A percentile compares a stretch with the other conserved stretches of the same genome.
These are phyloP conservation scores for Vachellia pachyceras DNA, from an alignment of 306 rosid species.

Conservation along the genomic window DNA sequence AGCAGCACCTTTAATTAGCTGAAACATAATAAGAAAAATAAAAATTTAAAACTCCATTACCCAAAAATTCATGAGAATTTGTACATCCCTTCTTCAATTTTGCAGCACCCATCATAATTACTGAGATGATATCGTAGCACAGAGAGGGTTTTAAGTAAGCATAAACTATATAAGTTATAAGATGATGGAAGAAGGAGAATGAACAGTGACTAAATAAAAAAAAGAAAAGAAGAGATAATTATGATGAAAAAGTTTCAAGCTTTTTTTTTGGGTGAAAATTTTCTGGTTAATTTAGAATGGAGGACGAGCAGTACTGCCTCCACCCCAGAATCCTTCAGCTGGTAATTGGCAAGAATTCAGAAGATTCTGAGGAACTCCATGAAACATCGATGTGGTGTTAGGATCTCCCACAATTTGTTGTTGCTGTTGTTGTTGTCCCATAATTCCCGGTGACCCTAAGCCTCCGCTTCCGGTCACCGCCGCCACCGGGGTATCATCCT, in stretches of 20 bases:
- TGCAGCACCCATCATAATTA: constrained; percentile 34
- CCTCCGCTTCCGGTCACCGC: constrained; percentile 48
- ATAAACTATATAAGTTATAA: constrained; percentile 51
- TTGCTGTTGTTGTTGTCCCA: constrained; percentile 49
- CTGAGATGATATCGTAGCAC: constrained; percentile 31
- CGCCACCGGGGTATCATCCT: constrained; percentile 53
- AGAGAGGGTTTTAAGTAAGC: constrained; percentile 51
- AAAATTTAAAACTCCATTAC: constrained; percentile 37
- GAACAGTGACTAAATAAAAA: constrained; percentile 44
- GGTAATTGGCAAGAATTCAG: constrained; percentile 87
- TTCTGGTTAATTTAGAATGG: constrained; percentile 54
- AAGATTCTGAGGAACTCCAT: constrained; percentile 85
- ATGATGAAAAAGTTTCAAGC: constrained; percentile 21
- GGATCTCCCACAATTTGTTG: constrained; percentile 59
- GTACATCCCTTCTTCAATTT: constrained; percentile 66
- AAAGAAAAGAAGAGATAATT: constrained; percentile 32
- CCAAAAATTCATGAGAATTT: constrained; percentile 44
- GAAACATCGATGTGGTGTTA: constrained; percentile 55
- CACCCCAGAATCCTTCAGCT: constrained; percentile 78
- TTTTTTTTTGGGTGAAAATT: background rate
- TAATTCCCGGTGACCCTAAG: constrained; percentile 65
- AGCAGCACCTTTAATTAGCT: constrained; percentile 17
- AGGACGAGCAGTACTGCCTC: constrained; percentile 60
- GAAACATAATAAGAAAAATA: background rate
- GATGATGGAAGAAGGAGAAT: constrained; percentile 54